A percentile compares a stretch with the other conserved stretches of the same genome.
phyloP scores from a whole-genome alignment of 2,329 filamentous ascomycete genomes.

The Verticillium albo-atrum region DNA sequence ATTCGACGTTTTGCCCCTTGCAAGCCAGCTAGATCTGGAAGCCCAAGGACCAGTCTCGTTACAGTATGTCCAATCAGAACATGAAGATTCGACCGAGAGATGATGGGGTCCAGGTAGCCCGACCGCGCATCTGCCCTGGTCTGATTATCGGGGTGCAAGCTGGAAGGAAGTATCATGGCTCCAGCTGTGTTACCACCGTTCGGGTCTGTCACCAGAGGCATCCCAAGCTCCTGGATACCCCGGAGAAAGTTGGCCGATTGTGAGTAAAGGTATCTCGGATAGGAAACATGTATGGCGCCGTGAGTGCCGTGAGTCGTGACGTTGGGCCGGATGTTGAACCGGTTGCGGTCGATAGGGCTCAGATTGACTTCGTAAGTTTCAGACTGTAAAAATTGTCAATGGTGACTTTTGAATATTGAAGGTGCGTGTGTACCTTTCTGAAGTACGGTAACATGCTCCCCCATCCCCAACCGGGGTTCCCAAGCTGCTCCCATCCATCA shows the following conservation, averaged over 20 bases:
- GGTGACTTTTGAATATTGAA: not conserved
- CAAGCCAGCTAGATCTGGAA: slow-evolving; percentile 5
- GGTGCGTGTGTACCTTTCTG: slow-evolving; percentile 29
- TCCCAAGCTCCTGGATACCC: too few species aligned
- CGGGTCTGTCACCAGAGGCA: too few species aligned
- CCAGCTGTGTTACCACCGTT: too few species aligned
- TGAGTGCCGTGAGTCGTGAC: too few species aligned
- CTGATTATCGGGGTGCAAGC: slow-evolving; percentile 31
- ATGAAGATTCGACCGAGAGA: slow-evolving; percentile 31
- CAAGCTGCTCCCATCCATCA: slow-evolving; percentile 36
- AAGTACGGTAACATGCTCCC: slow-evolving; percentile 42
- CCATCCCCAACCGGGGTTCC: slow-evolving; percentile 38
- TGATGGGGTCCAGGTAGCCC: slow-evolving; percentile 32
- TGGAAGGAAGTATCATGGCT: slow-evolving; percentile 26
- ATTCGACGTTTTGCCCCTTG: too few species aligned
- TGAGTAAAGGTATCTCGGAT: too few species aligned
- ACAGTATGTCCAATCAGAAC: slow-evolving; percentile 32
- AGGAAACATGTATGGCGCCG: too few species aligned
- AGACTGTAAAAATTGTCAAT: not conserved
- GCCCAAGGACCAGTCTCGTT: slow-evolving; percentile 25
- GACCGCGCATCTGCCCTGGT: slow-evolving; percentile 33
- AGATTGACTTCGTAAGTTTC: not conserved
- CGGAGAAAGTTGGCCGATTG: too few species aligned
- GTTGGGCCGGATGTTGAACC: too few species aligned
- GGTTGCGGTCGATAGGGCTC: not conserved